phyloP scores from a whole-genome alignment of 805 yeast genomes.

The Kodamaea hsintzibuensis region DNA sequence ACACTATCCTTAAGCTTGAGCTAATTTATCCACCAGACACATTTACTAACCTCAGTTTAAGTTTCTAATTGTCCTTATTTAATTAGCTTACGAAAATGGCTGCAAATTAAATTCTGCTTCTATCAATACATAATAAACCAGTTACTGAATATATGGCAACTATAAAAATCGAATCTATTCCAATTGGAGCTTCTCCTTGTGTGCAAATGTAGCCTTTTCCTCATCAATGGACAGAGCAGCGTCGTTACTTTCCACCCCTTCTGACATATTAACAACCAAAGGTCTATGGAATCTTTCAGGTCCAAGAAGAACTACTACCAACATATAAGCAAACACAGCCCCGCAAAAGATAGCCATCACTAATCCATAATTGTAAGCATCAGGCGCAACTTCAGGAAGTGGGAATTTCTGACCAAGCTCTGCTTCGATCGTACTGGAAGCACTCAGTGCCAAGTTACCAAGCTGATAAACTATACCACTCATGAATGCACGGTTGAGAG shows the following conservation, averaged over 20 bases:
- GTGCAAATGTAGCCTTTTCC: background rate
- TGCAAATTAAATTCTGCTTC: no score
- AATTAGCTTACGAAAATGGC: no score
- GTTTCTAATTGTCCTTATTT: no score
- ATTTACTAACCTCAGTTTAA: no score
- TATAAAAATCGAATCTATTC: background rate
- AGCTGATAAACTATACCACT: conserved; percentile 67
- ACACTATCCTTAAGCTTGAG: no score
- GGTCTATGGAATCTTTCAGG: conserved; percentile 53
- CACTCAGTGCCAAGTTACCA: conserved; percentile 72
- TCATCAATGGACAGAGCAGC: background rate
- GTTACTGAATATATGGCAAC: background rate
- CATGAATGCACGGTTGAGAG: conserved; percentile 57
- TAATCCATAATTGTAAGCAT: conserved; percentile 58
- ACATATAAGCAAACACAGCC: conserved; percentile 56
- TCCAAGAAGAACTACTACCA: conserved; percentile 52
- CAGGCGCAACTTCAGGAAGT: conserved; percentile 23
- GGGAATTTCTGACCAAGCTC: conserved; percentile 64
- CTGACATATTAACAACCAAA: conserved; percentile 13
- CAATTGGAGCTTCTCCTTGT: background rate
- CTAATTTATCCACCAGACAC: no score
- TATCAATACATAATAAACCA: background rate
- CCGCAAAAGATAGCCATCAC: conserved; percentile 73
- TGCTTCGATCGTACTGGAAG: conserved; percentile 70
- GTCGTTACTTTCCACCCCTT: background rate